Evolutionary conservation across 2,329 filamentous ascomycete genomes (phyloP).

Genomic region (Phaeophleospora eucalypticola): DNA sequence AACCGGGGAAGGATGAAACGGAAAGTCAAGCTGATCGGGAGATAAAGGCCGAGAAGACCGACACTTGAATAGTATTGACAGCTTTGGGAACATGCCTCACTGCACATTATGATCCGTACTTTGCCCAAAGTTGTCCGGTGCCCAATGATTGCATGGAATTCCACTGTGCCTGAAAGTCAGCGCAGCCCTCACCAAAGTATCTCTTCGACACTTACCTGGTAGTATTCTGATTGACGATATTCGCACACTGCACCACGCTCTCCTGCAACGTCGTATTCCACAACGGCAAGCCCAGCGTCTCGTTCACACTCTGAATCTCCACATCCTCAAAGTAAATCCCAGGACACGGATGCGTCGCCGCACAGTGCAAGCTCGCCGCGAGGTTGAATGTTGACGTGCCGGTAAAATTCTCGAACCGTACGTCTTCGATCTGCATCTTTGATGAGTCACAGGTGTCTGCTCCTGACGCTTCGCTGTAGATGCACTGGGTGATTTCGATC

Average conservation of each 20-base stretch:
- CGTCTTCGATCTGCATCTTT: constrained; percentile 38
- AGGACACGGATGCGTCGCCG: constrained; percentile 24
- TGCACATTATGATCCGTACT: background rate
- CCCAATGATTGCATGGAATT: background rate
- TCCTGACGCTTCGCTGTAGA: constrained; percentile 22
- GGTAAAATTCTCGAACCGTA: constrained; percentile 28
- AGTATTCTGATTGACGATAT: constrained; percentile 5
- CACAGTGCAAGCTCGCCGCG: constrained; percentile 29
- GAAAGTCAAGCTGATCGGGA: too few relatives aligned
- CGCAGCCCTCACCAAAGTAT: background rate
- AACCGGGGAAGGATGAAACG: too few relatives aligned
- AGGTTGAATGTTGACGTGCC: constrained; percentile 26
- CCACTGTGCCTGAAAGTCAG: background rate
- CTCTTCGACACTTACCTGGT: background rate
- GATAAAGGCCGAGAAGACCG: too few relatives aligned
- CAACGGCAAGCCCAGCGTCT: background rate
- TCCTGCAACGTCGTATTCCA: constrained; percentile 4
- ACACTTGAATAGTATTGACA: background rate
- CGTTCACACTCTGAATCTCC: constrained; percentile 9
- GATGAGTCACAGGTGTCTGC: constrained; percentile 27
- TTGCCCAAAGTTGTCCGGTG: background rate
- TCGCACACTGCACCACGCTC: constrained; percentile 10
- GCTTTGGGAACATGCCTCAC: background rate
- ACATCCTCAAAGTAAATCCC: constrained; percentile 12
- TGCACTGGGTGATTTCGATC: constrained; percentile 29